Percentiles rank a stretch among this genome's conserved stretches.
These are phyloP conservation scores for Phytophthora crassamura DNA, from an alignment of 352 stramenopile species.

Conservation along the genomic window DNA sequence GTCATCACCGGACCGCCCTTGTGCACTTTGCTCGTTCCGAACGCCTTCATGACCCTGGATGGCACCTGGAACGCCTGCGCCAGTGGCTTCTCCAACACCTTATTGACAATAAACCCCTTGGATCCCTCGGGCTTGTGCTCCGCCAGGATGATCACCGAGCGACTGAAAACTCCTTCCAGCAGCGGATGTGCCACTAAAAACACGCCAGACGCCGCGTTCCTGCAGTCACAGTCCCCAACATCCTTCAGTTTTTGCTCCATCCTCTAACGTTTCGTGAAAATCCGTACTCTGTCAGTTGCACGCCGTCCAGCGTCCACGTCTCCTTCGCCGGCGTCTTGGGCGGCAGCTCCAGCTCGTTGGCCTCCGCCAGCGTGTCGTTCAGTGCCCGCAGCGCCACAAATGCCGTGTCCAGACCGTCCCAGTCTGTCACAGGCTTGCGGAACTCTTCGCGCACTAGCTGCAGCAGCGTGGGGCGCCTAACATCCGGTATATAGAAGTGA, in stretches of 20 bases:
- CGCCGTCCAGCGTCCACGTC: slow-evolving; percentile 30
- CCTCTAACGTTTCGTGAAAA: not conserved
- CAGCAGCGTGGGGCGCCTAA: slow-evolving; percentile 35
- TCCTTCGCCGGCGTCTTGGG: slow-evolving; percentile 2
- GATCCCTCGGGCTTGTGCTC: slow-evolving; percentile 65
- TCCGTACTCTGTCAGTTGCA: slow-evolving; percentile 54
- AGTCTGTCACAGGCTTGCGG: slow-evolving; percentile 20
- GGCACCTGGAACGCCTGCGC: slow-evolving; percentile 69
- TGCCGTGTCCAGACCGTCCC: slow-evolving; percentile 58
- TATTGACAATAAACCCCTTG: slow-evolving; percentile 83
- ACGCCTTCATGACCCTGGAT: slow-evolving; percentile 58
- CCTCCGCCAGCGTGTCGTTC: slow-evolving; percentile 65
- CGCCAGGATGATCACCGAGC: slow-evolving; percentile 78
- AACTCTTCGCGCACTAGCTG: slow-evolving; percentile 64
- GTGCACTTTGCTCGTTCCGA: slow-evolving; percentile 66
- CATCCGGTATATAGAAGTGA: slow-evolving; percentile 76
- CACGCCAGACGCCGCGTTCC: slow-evolving; percentile 52
- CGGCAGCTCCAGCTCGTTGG: slow-evolving; percentile 43
- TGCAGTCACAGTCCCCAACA: slow-evolving; percentile 24
- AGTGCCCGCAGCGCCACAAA: slow-evolving; percentile 68
- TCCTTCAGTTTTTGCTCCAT: not conserved
- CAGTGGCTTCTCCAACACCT: slow-evolving; percentile 58
- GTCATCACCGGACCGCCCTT: slow-evolving; percentile 72
- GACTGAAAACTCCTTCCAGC: slow-evolving; percentile 71
- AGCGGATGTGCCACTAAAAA: slow-evolving; percentile 84